phyloP scores from a whole-genome alignment of 169 alveolate species.

The Babesia microti region DNA sequence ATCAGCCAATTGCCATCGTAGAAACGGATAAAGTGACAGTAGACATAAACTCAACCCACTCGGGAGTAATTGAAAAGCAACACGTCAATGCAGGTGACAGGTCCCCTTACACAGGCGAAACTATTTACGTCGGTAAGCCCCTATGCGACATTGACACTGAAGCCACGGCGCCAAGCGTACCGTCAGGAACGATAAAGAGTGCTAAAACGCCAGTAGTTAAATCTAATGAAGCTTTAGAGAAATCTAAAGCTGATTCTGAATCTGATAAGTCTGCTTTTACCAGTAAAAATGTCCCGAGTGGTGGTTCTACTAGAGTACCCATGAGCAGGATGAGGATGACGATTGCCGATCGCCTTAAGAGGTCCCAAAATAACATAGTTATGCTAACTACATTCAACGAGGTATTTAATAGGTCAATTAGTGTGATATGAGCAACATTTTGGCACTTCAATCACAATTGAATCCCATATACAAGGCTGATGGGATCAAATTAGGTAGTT shows the following conservation, averaged over 20 bases:
- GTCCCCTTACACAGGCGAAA: constrained; percentile 65
- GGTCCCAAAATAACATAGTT: constrained; percentile 80
- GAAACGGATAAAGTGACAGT: constrained; percentile 91
- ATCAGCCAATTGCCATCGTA: constrained; percentile 81
- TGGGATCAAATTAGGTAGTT: not conserved
- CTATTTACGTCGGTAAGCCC: constrained; percentile 75
- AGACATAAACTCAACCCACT: constrained; percentile 75
- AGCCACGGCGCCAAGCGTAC: constrained; percentile 31
- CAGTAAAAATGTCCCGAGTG: no score
- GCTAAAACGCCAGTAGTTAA: constrained; percentile 6
- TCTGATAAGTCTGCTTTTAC: constrained; percentile 1
- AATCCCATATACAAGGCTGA: constrained; percentile 26
- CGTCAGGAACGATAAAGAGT: not conserved
- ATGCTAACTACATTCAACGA: constrained; percentile 86
- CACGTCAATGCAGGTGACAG: constrained; percentile 28
- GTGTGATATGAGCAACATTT: constrained; percentile 69
- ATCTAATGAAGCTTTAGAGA: constrained; percentile 1
- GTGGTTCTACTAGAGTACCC: no score
- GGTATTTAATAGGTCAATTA: constrained; percentile 30
- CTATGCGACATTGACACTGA: constrained; percentile 70
- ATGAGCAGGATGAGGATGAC: constrained; percentile 82
- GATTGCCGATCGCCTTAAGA: constrained; percentile 82
- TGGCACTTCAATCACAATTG: constrained; percentile 59
- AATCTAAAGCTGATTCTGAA: constrained; percentile 5
- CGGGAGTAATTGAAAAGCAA: constrained; percentile 60